Evolutionary conservation across 2,329 filamentous ascomycete species (phyloP).

Genomic region (Meredithiella fracta): DNA sequence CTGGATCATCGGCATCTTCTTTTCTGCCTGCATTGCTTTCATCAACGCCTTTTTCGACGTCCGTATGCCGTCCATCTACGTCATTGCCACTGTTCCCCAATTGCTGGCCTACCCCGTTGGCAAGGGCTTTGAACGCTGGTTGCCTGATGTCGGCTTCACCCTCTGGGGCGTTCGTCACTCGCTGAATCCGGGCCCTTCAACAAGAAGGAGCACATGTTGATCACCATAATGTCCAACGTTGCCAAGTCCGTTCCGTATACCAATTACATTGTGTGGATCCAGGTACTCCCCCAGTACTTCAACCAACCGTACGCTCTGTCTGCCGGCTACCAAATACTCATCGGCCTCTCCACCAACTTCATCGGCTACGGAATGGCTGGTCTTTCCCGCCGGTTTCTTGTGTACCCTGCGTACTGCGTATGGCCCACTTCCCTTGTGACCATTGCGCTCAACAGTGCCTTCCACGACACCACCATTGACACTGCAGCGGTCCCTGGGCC

Average conservation of each 20-base stretch:
- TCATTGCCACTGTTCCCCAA: constrained; percentile 37
- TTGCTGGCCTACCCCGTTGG: constrained; percentile 35
- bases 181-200: constrained; percentile 36
- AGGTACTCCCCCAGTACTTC: constrained; percentile 32
- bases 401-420: constrained; percentile 35
- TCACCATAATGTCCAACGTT: constrained; percentile 40
- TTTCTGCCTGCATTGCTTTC: constrained; percentile 29
- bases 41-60: constrained; percentile 41
- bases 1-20: constrained; percentile 33
- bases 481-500: constrained; percentile 19
- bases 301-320: constrained; percentile 32
- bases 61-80: constrained; percentile 32
- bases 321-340: constrained; percentile 33
- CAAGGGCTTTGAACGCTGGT: constrained; percentile 26
- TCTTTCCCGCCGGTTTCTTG: constrained; percentile 31
- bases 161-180: constrained; percentile 20
- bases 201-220: constrained; percentile 40
- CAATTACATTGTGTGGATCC: constrained; percentile 33
- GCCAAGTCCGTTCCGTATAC: constrained; percentile 31
- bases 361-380: constrained; percentile 41
- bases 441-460: constrained; percentile 32
- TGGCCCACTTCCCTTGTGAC: constrained; percentile 37
- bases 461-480: constrained; percentile 27
- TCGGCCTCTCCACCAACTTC: constrained; percentile 35
- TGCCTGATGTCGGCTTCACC: constrained; percentile 31